A percentile compares a stretch with the other conserved stretches of the same genome.
These are phyloP conservation scores for Aspergillus aculeatinus DNA, from an alignment of 2,329 filamentous ascomycete species.

Conservation along the genomic window DNA sequence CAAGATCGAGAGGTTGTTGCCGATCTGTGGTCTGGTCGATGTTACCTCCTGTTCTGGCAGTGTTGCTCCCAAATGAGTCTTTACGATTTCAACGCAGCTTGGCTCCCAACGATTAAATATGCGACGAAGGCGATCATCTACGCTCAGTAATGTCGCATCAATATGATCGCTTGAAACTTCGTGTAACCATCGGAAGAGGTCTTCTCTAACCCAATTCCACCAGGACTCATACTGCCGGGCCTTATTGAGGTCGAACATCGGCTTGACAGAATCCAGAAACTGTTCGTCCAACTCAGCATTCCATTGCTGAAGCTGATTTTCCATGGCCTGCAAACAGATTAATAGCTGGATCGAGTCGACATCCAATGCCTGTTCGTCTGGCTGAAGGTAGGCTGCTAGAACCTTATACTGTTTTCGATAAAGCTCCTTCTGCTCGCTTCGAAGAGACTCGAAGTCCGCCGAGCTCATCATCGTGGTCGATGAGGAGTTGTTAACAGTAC, in stretches of 20 bases:
- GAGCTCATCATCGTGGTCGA: slow-evolving; percentile 1
- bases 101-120: slow-evolving; percentile 20
- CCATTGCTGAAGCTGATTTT: slow-evolving; percentile 26
- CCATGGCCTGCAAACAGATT: slow-evolving; percentile 5
- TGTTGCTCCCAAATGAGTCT: neutral
- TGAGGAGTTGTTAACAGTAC: neutral
- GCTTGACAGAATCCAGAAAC: slow-evolving; percentile 30
- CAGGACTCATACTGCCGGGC: slow-evolving; percentile 33
- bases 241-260: slow-evolving; percentile 30
- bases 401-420: slow-evolving; percentile 11
- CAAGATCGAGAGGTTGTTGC: neutral
- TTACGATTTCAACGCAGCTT: slow-evolving; percentile 15
- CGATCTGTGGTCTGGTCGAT: too few species aligned
- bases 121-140: slow-evolving; percentile 7
- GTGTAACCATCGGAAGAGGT: slow-evolving; percentile 16
- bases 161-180: neutral
- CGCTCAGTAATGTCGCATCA: neutral
- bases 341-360: neutral
- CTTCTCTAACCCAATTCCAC: slow-evolving; percentile 39
- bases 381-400: slow-evolving; percentile 11
- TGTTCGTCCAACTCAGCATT: slow-evolving; percentile 31
- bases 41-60: neutral
- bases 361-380: neutral
- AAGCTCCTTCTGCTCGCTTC: slow-evolving; percentile 7
- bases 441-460: neutral